Evolutionary conservation across 148 eudicot species (phyloP).

Genomic region (Talinum fruticosum): DNA sequence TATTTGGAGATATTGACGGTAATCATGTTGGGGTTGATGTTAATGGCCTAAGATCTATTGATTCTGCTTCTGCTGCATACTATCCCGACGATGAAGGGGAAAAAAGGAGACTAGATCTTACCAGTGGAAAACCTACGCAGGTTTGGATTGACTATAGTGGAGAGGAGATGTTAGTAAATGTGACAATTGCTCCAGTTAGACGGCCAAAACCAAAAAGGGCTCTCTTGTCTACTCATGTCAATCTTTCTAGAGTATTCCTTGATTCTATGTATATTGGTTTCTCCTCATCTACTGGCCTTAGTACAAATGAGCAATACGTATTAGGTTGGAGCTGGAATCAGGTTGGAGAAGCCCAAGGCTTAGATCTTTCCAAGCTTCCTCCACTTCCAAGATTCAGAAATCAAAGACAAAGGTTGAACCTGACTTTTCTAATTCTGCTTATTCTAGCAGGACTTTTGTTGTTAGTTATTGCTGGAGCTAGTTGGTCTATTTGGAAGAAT

Average conservation of each 20-base stretch:
- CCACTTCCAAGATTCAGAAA: slow-evolving; percentile 20
- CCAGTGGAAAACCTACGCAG: slow-evolving; percentile 19
- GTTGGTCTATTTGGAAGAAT: slow-evolving; percentile 11
- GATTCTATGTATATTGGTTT: slow-evolving; percentile 37
- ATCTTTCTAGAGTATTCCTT: slow-evolving; percentile 17
- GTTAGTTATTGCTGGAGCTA: background rate
- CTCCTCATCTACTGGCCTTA: slow-evolving; percentile 32
- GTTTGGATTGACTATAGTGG: slow-evolving; percentile 32
- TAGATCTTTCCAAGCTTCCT: slow-evolving; percentile 32
- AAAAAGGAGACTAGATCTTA: slow-evolving; percentile 9
- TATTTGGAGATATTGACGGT: slow-evolving; percentile 9
- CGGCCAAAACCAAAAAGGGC: slow-evolving; percentile 13
- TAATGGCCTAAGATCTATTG: slow-evolving; percentile 13
- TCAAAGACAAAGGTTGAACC: slow-evolving; percentile 9
- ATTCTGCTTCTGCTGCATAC: slow-evolving; percentile 15
- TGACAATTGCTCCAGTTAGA: slow-evolving; percentile 23
- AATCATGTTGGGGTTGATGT: slow-evolving; percentile 35
- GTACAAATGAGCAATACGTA: slow-evolving; percentile 20
- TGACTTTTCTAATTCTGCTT: background rate
- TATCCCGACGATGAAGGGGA: background rate
- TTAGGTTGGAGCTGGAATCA: slow-evolving; percentile 37
- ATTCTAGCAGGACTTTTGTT: background rate
- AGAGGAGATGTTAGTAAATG: slow-evolving; percentile 8
- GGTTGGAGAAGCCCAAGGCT: slow-evolving; percentile 15
- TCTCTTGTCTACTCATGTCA: slow-evolving; percentile 11